Base-by-base conservation (phyloP, 2,329 filamentous ascomycete genomes). In the Fusarium sp. region DNA sequence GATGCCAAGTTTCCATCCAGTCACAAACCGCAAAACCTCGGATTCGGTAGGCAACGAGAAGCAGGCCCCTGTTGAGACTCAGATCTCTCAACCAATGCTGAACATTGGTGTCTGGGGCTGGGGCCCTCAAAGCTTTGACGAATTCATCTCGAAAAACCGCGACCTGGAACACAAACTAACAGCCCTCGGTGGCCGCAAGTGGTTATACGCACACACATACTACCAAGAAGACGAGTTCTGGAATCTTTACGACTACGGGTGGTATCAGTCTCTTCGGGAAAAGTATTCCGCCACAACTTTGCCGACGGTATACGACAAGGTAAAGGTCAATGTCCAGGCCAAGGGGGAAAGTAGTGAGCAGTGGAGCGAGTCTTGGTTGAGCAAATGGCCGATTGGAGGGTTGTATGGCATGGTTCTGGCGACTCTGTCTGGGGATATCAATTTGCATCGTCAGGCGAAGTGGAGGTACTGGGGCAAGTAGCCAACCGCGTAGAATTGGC, bases 171-270 rank as follows among this genome's bases (percentile, higher is more conserved):
- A 82, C 3, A 91, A 91, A 72, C 85, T 94, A 2, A 83, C 83
- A 16, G 86, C 89, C 49, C 85, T 95, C 0, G 90, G 90, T 14
- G 94, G 93, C 0, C 89, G 92, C 83, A 96, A 96, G 82, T 95
- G 93, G 92, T 83, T 96, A 4, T 96, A 96, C 79, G 93, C 93
- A 1, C 92, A 94, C 75, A 91, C 92, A 0, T 95, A 94, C 81
- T 95, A 95, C 79, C 87, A 87, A 1, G 88, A 93, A 72, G 82
- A 86, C 0, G 89, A 92, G 75, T 93, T 92, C 80, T 92, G 90
- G 90, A 74, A 81, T 11, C 82, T 89, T 20, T 92, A 93, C 74
- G 86, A 90, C 71, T 81, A 83, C 22, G 72, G 79, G 10, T 88
- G 85, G 85, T 93, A 93, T 76, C 86, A 92, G 40, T 81, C 75